Evolutionary conservation across 2,329 filamentous ascomycete species (phyloP).

Genomic region (Clarireedia paspali): DNA sequence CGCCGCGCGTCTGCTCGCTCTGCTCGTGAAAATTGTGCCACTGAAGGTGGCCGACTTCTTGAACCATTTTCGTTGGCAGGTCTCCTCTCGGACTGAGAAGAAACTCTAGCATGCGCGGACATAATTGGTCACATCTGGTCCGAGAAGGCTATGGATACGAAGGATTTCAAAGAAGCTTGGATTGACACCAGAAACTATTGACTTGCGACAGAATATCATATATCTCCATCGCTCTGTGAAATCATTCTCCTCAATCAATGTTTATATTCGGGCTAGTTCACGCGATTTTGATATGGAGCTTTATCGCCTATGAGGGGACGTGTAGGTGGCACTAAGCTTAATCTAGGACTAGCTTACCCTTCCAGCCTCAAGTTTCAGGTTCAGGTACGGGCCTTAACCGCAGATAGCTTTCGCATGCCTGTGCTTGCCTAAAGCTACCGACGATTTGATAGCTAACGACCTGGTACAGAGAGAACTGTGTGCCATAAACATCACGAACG

Average conservation of each 20-base stretch:
- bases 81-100: constrained; percentile 26
- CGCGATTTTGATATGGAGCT: constrained; percentile 7
- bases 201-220: constrained; percentile 2
- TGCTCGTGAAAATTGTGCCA: constrained; percentile 18
- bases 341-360: background rate
- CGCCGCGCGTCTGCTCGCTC: constrained; percentile 19
- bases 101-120: constrained; percentile 27
- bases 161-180: background rate
- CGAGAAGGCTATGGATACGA: constrained; percentile 6
- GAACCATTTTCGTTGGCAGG: constrained; percentile 25
- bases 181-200: background rate
- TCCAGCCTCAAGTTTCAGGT: background rate
- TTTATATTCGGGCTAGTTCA: background rate
- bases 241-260: background rate
- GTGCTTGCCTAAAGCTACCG: constrained; percentile 10
- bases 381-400: constrained; percentile 4
- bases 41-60: constrained; percentile 25
- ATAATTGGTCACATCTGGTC: constrained; percentile 24
- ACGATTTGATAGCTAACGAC: constrained; percentile 6
- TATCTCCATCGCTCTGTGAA: constrained; percentile 2
- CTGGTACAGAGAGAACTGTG: background rate
- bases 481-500: constrained; percentile 5
- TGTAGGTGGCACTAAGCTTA: constrained; percentile 1
- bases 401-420: constrained; percentile 10
- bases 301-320: constrained; percentile 1